Evolutionary conservation across 179 eudicot species (phyloP), one percentile per base, ranked within the genome.

Genomic region (Beta corolliflora): DNA sequence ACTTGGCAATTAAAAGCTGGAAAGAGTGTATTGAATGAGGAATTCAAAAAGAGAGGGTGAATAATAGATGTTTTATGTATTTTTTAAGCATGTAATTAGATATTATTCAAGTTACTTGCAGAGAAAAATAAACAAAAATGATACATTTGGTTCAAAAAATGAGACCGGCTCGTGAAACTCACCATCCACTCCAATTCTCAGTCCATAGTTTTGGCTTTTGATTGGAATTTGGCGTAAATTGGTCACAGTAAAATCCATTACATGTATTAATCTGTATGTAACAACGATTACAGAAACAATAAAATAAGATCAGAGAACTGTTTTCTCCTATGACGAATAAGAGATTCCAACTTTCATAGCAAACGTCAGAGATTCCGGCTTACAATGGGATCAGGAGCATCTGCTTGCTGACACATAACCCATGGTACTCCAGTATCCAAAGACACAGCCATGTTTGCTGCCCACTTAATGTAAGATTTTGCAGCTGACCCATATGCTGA

Each of bases 341-440:
- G 16, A 75, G 29, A 75, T 75, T 29, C n/a, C 46, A 2, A 16
- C 14, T 14, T 14, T 0, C 56, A 48, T 54, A 36, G 58, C 46
- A 77, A 71, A 60, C 45, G 31, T 10, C 52, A 29, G 31, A 29
- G 14, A 36, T 21, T 44, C 18, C 13, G 71, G 88, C 97, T 87
- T 77, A 94, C 99, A 56, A 94, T 81, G 29, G 98, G 92, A 88
- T 90, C 88, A 77, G 99, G 99, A 80, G 99, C 95, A 88, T 96
- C 95, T 8, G 80, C 50, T 83, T 96, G 99, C 82, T 89, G 95
- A 87, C 99, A 96, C 99, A 96, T 97, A 59, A 93, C 94, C 99
- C 99, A 97, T n/a, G 99, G 99, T 72, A 93, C 99, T 68, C 99
- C 99, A 11, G 97, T 94, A 83, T 94, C 86, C 78, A 93, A 81